Conservation (phyloP, 371 early-diverging fungal species). For the Gilbertella persicaria region DNA sequence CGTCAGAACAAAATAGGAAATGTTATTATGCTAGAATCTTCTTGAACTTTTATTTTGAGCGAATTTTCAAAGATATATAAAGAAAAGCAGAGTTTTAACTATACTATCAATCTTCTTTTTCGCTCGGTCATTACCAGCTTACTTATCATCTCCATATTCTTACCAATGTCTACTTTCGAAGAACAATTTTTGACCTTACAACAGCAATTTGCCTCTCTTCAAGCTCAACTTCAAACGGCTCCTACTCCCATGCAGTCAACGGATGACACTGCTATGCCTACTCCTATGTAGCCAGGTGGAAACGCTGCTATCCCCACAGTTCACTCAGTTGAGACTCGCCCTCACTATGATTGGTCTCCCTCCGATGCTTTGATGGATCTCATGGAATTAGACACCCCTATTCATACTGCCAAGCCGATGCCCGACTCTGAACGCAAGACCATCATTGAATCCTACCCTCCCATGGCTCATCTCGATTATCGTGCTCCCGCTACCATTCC, state of each 20-base stretch:
- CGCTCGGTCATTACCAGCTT: constrained; percentile 10
- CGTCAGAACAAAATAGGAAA: no score
- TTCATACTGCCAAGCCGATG: background rate
- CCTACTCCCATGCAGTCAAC: constrained; percentile 10
- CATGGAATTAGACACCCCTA: constrained; percentile 4
- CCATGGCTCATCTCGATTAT: constrained; percentile 9
- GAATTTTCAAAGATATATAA: no score
- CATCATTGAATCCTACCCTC: constrained; percentile 16
- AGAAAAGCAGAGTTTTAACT: no score
- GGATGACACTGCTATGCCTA: no score
- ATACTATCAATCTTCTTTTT: constrained; percentile 5
- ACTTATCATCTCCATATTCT: background rate
- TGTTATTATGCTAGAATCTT: no score
- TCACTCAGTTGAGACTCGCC: constrained; percentile 6
- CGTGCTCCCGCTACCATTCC: constrained; percentile 17
- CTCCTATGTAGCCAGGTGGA: no score
- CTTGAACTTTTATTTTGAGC: no score
- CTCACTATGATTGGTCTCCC: constrained; percentile 20
- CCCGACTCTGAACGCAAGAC: constrained; percentile 14
- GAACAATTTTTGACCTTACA: background rate
- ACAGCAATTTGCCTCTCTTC: constrained; percentile 4
- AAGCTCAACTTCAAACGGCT: background rate
- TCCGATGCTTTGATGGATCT: background rate
- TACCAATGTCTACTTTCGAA: constrained; percentile 3
- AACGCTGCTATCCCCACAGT: constrained; percentile 3